phyloP scores from a whole-genome alignment of 1,139 yeast genomes.

The Debaryomyces singareniensis region DNA sequence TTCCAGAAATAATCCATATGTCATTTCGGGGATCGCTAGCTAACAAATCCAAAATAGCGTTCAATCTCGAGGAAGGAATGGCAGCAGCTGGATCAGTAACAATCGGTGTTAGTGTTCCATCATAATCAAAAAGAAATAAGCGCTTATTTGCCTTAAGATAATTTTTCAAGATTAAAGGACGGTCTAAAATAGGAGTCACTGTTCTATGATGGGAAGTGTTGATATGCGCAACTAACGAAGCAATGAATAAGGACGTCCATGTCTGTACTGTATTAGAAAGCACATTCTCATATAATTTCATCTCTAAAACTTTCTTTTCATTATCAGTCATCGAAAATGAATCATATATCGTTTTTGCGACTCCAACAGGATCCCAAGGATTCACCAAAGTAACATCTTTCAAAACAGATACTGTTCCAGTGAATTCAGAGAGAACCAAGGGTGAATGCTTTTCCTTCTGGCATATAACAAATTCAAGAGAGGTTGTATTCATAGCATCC shows the following conservation, averaged over 20 bases:
- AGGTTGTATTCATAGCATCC: conserved; percentile 96
- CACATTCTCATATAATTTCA: conserved; percentile 56
- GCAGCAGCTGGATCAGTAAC: conserved; percentile 98
- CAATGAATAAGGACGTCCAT: conserved; percentile 69
- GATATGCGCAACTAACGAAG: conserved; percentile 47
- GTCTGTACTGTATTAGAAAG: conserved; percentile 67
- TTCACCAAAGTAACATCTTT: conserved; percentile 80
- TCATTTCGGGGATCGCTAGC: conserved; percentile 74
- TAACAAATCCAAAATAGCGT: conserved; percentile 52
- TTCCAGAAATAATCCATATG: conserved; percentile 94
- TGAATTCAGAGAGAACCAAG: conserved; percentile 80
- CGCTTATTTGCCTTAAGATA: conserved; percentile 62
- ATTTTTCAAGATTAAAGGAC: conserved; percentile 56
- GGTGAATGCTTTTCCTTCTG: conserved; percentile 74
- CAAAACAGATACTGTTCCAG: conserved; percentile 82
- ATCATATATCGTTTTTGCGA: conserved; percentile 75
- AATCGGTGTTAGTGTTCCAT: conserved; percentile 94
- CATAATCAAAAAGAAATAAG: conserved; percentile 87
- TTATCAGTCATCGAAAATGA: conserved; percentile 47
- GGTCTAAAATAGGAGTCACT: conserved; percentile 80
- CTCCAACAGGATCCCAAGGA: conserved; percentile 96
- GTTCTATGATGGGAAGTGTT: conserved; percentile 38
- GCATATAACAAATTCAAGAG: conserved; percentile 84
- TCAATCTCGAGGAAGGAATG: conserved; percentile 75
- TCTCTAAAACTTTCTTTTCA: conserved; percentile 39